Evolutionary conservation across 2,329 filamentous ascomycete species (phyloP).

Genomic region (Grosmannia serpens): DNA sequence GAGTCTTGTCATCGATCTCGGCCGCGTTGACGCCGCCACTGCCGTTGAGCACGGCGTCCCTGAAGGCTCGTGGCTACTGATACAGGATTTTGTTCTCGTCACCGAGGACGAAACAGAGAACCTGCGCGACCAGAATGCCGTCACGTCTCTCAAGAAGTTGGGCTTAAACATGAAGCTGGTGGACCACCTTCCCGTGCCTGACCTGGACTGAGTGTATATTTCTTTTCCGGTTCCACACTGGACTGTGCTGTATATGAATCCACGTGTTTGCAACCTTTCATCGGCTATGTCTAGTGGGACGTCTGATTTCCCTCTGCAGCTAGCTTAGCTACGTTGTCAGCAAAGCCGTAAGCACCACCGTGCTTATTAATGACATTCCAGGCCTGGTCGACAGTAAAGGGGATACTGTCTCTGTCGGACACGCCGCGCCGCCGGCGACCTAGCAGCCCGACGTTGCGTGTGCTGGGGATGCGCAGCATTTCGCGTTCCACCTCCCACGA

Average conservation of each 20-base stretch:
- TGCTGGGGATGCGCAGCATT: slow-evolving; percentile 83
- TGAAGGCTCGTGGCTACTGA: slow-evolving; percentile 51
- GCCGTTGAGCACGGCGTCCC: slow-evolving; percentile 51
- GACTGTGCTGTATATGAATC: not conserved
- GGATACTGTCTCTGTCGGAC: slow-evolving; percentile 15
- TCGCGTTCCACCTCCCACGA: slow-evolving; percentile 73
- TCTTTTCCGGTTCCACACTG: not conserved
- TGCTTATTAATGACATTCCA: slow-evolving; percentile 34
- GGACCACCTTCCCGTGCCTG: slow-evolving; percentile 65
- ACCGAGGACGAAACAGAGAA: slow-evolving; percentile 55
- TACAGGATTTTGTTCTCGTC: slow-evolving; percentile 69
- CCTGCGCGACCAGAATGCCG: slow-evolving; percentile 52
- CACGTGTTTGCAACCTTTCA: not conserved
- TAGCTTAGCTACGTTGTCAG: slow-evolving; percentile 32
- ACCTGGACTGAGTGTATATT: slow-evolving; percentile 32
- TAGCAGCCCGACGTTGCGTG: slow-evolving; percentile 71
- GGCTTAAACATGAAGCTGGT: slow-evolving; percentile 61
- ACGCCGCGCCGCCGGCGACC: slow-evolving; percentile 38
- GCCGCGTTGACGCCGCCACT: slow-evolving; percentile 36
- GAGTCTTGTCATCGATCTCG: slow-evolving; percentile 57
- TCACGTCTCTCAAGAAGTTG: slow-evolving; percentile 53
- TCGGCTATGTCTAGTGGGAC: not conserved
- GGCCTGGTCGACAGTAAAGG: slow-evolving; percentile 18
- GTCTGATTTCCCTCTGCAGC: slow-evolving; percentile 1
- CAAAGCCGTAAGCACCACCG: slow-evolving; percentile 45